Evolutionary conservation across 345 rosid species (phyloP).

Genomic region (Salix caprea): DNA sequence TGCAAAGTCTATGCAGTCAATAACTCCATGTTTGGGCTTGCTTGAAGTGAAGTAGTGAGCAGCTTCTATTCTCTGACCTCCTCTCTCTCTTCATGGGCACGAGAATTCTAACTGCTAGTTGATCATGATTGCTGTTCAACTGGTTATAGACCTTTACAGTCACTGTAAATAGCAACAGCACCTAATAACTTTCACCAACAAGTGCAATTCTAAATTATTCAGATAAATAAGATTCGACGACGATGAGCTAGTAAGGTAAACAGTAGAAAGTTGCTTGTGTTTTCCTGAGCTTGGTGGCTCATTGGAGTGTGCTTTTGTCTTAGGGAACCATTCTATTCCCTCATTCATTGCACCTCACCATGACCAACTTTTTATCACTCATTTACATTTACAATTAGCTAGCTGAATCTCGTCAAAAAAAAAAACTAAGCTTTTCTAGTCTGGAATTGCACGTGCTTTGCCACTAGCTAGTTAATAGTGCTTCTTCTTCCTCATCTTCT

Average conservation of each 20-base stretch:
- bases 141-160: neutral
- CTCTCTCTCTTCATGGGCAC: slow-evolving; percentile 8
- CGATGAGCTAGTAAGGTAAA: neutral
- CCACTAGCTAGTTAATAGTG: neutral
- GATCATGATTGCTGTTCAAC: neutral
- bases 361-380: neutral
- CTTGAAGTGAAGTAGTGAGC: slow-evolving; percentile 10
- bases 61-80: slow-evolving; percentile 14
- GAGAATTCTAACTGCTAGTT: neutral
- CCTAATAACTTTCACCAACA: neutral
- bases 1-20: neutral
- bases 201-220: too few species aligned
- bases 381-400: neutral
- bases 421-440: too few species aligned
- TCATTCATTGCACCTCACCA: neutral
- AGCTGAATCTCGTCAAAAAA: neutral
- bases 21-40: slow-evolving; percentile 3
- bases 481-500: neutral
- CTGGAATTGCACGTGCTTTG: slow-evolving; percentile 17
- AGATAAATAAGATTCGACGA: neutral
- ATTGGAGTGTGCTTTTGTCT: slow-evolving; percentile 3
- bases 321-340: neutral
- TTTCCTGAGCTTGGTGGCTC: neutral
- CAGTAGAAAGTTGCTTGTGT: neutral
- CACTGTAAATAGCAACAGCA: neutral